Evolutionary conservation across 2,329 filamentous ascomycete genomes (phyloP).

Genomic region (Apiospora saccharicola): DNA sequence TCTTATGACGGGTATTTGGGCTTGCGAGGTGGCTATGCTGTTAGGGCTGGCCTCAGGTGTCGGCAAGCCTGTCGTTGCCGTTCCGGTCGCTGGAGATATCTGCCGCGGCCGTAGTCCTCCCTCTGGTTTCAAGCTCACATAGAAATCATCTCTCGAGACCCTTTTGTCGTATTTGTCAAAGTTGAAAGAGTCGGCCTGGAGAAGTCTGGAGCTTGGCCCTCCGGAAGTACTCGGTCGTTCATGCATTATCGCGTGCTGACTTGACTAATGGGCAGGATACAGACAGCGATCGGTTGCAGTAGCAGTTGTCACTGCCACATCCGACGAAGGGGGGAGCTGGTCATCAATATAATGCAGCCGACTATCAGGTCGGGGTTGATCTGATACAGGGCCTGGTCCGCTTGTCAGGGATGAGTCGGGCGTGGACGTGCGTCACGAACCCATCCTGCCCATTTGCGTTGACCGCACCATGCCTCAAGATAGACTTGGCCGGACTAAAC

Average conservation of each 20-base stretch:
- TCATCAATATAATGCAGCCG: slow-evolving; percentile 33
- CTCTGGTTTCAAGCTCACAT: slow-evolving; percentile 42
- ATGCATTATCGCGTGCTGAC: slow-evolving; percentile 37
- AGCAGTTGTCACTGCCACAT: slow-evolving; percentile 33
- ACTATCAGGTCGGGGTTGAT: slow-evolving; percentile 37
- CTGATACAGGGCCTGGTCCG: slow-evolving; percentile 41
- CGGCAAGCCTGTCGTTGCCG: slow-evolving; percentile 43
- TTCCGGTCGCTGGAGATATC: slow-evolving; percentile 9
- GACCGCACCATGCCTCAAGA: slow-evolving; percentile 24
- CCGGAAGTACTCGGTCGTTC: slow-evolving; percentile 52
- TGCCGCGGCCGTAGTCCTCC: slow-evolving; percentile 9
- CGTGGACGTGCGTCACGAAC: slow-evolving; percentile 40
- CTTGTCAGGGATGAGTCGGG: slow-evolving; percentile 35
- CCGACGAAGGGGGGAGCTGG: slow-evolving; percentile 30
- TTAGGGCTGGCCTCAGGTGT: slow-evolving; percentile 53
- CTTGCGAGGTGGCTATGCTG: slow-evolving; percentile 39
- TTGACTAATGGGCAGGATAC: slow-evolving; percentile 9
- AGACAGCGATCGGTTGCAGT: slow-evolving; percentile 37
- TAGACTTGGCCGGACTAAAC: slow-evolving; percentile 36
- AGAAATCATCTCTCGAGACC: slow-evolving; percentile 54
- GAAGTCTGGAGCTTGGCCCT: slow-evolving; percentile 42
- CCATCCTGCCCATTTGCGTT: slow-evolving; percentile 29
- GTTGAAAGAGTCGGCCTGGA: slow-evolving; percentile 37
- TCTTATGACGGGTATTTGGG: slow-evolving; percentile 43
- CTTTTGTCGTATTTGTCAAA: slow-evolving; percentile 48